Evolutionary conservation across 2,329 filamentous ascomycete genomes (phyloP).

Genomic region (Penicillium sp.): DNA sequence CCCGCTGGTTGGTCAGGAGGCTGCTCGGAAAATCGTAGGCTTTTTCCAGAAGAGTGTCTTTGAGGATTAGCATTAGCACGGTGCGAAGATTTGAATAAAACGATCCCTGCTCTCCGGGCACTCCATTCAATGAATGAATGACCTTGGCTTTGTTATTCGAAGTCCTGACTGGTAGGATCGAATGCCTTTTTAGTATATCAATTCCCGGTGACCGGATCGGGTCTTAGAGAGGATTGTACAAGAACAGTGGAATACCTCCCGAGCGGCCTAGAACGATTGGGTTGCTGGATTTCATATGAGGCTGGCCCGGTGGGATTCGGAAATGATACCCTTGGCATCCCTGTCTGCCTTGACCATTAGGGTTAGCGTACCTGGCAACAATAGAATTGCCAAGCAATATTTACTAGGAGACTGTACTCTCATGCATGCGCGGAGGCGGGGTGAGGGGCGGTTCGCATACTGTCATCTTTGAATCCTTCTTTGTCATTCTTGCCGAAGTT

Average conservation of each 20-base stretch:
- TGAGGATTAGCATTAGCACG: conserved; percentile 48
- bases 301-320: neutral
- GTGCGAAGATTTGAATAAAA: neutral
- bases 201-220: neutral
- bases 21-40: conserved; percentile 72
- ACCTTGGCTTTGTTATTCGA: too few relatives aligned
- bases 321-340: neutral
- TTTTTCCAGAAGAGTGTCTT: conserved; percentile 77
- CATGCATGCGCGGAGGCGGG: neutral
- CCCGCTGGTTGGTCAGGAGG: conserved; percentile 75
- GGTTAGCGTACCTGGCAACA: neutral
- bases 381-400: neutral
- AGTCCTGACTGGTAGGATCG: too few relatives aligned
- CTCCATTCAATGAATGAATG: too few relatives aligned
- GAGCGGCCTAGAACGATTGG: neutral
- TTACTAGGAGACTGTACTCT: neutral
- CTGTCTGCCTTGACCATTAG: neutral
- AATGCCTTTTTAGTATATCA: too few relatives aligned
- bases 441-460: neutral
- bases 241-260: neutral
- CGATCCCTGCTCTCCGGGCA: neutral
- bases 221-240: neutral
- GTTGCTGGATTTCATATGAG: neutral
- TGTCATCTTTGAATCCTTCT: too few relatives aligned
- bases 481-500: too few relatives aligned